Evolutionary conservation across 306 rosid genomes (phyloP).

Genomic region (Acacia acuminata): DNA sequence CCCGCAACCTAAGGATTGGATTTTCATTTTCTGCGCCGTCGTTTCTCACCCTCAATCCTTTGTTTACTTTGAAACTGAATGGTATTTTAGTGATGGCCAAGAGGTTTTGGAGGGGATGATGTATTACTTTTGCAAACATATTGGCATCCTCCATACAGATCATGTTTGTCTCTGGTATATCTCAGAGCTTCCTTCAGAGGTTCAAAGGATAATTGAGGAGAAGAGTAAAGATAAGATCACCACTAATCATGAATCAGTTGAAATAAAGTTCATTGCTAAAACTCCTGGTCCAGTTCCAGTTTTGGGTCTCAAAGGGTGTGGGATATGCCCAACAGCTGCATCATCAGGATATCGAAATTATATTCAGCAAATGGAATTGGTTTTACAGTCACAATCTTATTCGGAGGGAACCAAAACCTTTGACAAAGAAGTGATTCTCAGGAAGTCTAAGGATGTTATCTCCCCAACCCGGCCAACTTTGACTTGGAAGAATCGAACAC

Average conservation of each 20-base stretch:
- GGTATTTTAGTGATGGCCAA: not conserved
- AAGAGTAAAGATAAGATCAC: not conserved
- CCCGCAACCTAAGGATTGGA: not conserved
- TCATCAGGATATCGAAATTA: not conserved
- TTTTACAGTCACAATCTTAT: not conserved
- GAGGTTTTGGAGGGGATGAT: not conserved
- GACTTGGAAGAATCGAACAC: not conserved
- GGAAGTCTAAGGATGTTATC: not conserved
- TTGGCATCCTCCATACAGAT: not conserved
- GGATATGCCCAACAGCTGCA: conserved; percentile 1
- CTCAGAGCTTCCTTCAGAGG: not conserved
- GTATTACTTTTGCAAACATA: not conserved
- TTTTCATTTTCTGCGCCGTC: not conserved
- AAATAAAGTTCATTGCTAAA: not conserved
- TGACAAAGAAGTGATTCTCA: not conserved
- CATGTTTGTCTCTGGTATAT: not conserved
- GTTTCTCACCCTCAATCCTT: not conserved
- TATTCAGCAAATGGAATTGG: not conserved
- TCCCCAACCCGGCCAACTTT: not conserved
- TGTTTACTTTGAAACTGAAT: not conserved
- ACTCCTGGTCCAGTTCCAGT: not conserved
- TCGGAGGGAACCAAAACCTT: not conserved
- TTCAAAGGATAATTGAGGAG: not conserved
- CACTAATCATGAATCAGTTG: not conserved
- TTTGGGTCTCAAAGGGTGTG: not conserved